phyloP scores from a whole-genome alignment of 306 rosid species.

The Morella rubra region DNA sequence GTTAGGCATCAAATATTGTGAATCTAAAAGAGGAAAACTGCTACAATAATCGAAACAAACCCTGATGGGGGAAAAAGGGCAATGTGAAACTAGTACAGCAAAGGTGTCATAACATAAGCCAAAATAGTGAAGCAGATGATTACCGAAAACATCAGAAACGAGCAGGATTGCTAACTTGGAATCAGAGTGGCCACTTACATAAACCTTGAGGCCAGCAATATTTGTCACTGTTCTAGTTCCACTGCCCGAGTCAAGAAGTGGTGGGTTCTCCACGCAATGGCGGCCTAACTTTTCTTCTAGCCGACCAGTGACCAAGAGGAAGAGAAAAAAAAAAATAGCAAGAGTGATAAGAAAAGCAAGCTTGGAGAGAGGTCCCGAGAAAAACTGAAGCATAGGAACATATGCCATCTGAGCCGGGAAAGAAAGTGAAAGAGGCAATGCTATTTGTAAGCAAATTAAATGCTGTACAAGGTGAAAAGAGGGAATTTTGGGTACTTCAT shows the following conservation, averaged over 20 bases:
- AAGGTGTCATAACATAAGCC: neutral
- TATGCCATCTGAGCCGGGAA: neutral
- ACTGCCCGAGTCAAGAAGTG: neutral
- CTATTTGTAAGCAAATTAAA: no score
- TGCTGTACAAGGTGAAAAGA: neutral
- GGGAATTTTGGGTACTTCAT: no score
- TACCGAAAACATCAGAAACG: conserved; percentile 8
- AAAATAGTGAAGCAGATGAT: neutral
- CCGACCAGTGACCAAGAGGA: neutral
- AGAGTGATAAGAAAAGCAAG: neutral
- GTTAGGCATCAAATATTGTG: neutral
- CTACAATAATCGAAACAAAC: neutral
- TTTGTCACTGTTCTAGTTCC: neutral
- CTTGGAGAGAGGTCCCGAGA: neutral
- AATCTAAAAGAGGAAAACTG: neutral
- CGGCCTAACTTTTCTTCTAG: neutral
- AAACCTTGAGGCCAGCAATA: neutral
- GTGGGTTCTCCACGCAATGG: conserved; percentile 11
- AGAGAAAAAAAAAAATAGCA: neutral
- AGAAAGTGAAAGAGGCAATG: neutral
- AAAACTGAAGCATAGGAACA: neutral
- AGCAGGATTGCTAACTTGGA: neutral
- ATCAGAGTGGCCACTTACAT: neutral
- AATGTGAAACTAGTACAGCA: neutral
- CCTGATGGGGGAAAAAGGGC: neutral